phyloP scores from a whole-genome alignment of 2,329 filamentous ascomycete genomes.

The Fusarium graminum region DNA sequence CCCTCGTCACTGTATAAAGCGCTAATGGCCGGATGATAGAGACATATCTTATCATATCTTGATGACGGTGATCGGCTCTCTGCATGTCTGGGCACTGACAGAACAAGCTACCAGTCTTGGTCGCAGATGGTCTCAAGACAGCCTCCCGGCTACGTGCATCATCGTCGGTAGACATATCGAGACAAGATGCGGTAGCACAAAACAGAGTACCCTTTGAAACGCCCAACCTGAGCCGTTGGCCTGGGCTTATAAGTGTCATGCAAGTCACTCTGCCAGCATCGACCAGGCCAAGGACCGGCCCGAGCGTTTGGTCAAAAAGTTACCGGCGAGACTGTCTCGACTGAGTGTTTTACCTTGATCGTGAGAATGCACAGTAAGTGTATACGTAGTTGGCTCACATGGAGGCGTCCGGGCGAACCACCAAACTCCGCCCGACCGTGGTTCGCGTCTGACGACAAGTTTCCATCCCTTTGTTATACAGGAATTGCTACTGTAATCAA shows the following conservation, averaged over 20 bases:
- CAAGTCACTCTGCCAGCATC: constrained; percentile 25
- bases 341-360: constrained; percentile 2
- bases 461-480: constrained; percentile 25
- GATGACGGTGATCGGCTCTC: constrained; percentile 12
- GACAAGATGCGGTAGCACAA: constrained; percentile 19
- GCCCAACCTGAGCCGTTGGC: background rate
- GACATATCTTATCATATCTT: background rate
- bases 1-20: constrained; percentile 13
- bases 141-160: constrained; percentile 22
- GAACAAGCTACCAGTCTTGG: constrained; percentile 15
- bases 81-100: constrained; percentile 22
- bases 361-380: background rate
- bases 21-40: constrained; percentile 6
- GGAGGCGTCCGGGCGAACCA: constrained; percentile 33
- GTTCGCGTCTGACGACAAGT: constrained; percentile 21
- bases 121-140: constrained; percentile 11
- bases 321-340: constrained; percentile 1
- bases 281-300: constrained; percentile 13
- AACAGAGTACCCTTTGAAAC: constrained; percentile 13
- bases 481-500: background rate
- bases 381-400: constrained; percentile 17
- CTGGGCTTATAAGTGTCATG: constrained; percentile 10
- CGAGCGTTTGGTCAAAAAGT: constrained; percentile 5
- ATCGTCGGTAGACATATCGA: constrained; percentile 28
- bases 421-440: background rate